Base-by-base conservation (phyloP, 2,329 filamentous ascomycete species). In the Grosmannia penicillata region DNA sequence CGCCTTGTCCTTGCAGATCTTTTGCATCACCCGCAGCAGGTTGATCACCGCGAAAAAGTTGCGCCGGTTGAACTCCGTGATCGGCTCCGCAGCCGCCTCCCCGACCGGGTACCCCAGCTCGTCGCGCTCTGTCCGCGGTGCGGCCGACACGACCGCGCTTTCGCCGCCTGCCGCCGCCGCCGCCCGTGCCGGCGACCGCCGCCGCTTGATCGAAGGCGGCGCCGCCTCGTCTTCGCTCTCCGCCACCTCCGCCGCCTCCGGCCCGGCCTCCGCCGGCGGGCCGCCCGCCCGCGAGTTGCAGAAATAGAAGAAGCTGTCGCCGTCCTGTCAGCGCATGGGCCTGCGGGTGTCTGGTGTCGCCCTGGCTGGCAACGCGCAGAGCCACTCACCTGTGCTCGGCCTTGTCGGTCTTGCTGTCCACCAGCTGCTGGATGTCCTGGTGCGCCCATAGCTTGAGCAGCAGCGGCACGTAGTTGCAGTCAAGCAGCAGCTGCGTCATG, bases 1-100 rank as follows among this genome's bases (percentile, higher is more conserved):
- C 2, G 89, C 84, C 61, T 96, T 96, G 59, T 83, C 74, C 51
- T 93, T 93, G 61, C 87, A 95, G 43, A 96, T 82, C 61, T 98
- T 98, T 54, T 98, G 91, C 73, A 98, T 83, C 43, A 95, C 78
- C 47, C 93, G 85, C 17, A 98, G 69, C 58, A 93, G 89, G 60
- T 94, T 96, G 64, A 95, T 95, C 32, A 82, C 75, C 1, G 85
- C 82, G 65, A 93, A 94, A 65, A 96, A 93, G 56, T 93, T 93
- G 49, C 91, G 83, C 59, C 84, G 85, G 11, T 84, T 93, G 62
- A 87, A 96, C 51, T 78, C 77, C 1, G 84, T 94, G 45, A 96
- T 87, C 23, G 85, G 85, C 43, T 78, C 71, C 2, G 69, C 60
- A 1, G 85, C 83, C 24, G 25, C 65, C 3, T 79, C 71, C 42